Percentiles rank a stretch among this genome's conserved stretches.
These are phyloP conservation scores for Sporothrix curviconia DNA, from an alignment of 2,329 filamentous ascomycete species.

Conservation along the genomic window DNA sequence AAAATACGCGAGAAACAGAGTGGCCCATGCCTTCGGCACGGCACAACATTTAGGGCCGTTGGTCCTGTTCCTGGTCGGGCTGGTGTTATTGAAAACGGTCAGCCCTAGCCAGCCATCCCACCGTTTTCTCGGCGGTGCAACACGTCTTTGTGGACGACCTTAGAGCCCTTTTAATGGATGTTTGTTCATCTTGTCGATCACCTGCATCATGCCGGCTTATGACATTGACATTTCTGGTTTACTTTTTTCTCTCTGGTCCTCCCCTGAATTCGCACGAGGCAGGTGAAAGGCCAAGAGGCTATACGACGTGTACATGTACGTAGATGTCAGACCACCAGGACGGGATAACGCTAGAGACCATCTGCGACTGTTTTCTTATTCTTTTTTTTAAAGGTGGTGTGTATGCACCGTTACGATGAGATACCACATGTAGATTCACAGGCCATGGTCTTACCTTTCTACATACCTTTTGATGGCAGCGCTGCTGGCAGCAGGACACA, in stretches of 20 bases:
- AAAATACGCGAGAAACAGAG: background rate
- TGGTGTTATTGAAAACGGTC: too few relatives aligned
- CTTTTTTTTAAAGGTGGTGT: background rate
- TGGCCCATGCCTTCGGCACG: background rate
- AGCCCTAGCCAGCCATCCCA: background rate
- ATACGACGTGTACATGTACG: too few relatives aligned
- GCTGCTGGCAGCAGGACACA: background rate
- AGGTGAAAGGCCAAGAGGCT: background rate
- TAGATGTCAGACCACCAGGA: constrained; percentile 1
- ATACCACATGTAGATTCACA: background rate
- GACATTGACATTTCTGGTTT: too few relatives aligned
- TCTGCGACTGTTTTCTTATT: too few relatives aligned
- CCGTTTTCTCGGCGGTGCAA: constrained; percentile 4
- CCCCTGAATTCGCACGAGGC: background rate
- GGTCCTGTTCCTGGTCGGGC: background rate
- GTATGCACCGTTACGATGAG: background rate
- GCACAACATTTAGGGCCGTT: background rate
- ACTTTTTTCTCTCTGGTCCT: background rate
- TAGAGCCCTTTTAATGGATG: background rate
- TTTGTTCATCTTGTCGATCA: background rate
- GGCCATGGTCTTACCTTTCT: too few relatives aligned
- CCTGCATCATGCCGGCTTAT: background rate
- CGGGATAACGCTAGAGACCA: background rate
- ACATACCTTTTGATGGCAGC: too few relatives aligned
- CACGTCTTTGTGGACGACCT: background rate